Conservation (phyloP, 208 protist genomes). For the Sergeia podlipaevii region DNA sequence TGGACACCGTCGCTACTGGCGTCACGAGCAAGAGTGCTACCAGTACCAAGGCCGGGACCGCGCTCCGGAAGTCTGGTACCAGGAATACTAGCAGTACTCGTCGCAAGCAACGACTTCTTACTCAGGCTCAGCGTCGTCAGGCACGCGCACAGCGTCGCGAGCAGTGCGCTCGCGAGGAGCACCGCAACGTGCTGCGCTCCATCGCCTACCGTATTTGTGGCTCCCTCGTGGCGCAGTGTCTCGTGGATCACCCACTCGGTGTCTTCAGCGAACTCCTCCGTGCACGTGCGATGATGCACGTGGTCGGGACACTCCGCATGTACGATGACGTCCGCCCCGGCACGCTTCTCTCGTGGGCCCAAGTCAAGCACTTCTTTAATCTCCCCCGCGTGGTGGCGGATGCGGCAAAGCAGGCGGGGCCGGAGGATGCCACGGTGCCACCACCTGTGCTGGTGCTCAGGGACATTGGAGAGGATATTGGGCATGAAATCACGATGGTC, state of each 20-base stretch:
- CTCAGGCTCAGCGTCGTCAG: constrained; percentile 5
- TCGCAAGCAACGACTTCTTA: constrained; percentile 3
- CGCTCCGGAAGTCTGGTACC: background rate
- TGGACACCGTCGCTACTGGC: background rate
- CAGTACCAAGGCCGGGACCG: background rate
- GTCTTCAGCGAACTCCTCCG: constrained; percentile 67
- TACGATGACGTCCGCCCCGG: constrained; percentile 25
- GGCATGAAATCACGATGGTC: constrained; percentile 35
- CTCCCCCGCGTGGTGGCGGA: constrained; percentile 6
- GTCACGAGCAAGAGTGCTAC: background rate
- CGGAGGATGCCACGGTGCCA: constrained; percentile 21
- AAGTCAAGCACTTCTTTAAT: background rate
- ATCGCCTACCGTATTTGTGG: constrained; percentile 73
- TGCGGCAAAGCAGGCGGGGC: background rate
- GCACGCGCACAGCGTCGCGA: constrained; percentile 20
- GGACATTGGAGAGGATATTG: constrained; percentile 26
- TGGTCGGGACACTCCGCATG: constrained; percentile 35
- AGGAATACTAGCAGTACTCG: background rate
- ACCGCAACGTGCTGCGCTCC: constrained; percentile 46
- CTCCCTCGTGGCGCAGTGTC: constrained; percentile 48
- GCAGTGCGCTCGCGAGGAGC: constrained; percentile 20
- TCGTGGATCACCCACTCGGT: constrained; percentile 67
- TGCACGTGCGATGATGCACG: constrained; percentile 64
- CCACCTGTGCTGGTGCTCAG: constrained; percentile 33
- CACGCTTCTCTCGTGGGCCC: background rate